Conservation (phyloP, 2,329 filamentous ascomycete species). For the Lachnellula cervina region DNA sequence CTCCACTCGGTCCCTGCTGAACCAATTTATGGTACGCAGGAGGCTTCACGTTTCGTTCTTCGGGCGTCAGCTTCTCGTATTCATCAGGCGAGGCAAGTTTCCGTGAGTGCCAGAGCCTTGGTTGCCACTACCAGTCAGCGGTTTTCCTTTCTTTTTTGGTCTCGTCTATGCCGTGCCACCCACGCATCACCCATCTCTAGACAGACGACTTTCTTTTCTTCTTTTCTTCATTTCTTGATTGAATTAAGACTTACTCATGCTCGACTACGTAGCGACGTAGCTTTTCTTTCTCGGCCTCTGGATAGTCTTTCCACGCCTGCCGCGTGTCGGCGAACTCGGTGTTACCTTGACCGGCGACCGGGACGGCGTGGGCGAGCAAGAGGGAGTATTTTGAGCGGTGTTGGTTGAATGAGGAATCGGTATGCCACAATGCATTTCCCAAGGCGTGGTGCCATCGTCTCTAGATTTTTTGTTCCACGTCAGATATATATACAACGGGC, state of each 20-base stretch:
- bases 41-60: constrained; percentile 24
- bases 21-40: constrained; percentile 26
- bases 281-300: constrained; percentile 27
- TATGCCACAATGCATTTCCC: constrained; percentile 29
- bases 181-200: too few species aligned
- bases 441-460: constrained; percentile 22
- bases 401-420: constrained; percentile 27
- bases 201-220: constrained; percentile 6
- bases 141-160: background rate
- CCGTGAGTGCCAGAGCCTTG: constrained; percentile 42
- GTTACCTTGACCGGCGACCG: constrained; percentile 40
- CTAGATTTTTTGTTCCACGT: too few species aligned
- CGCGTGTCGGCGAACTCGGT: constrained; percentile 50
- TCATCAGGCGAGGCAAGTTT: constrained; percentile 45
- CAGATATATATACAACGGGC: too few species aligned
- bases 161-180: too few species aligned
- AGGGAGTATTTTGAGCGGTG: constrained; percentile 28
- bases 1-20: constrained; percentile 23
- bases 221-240: constrained; percentile 12
- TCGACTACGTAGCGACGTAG: constrained; percentile 5
- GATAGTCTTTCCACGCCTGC: constrained; percentile 43
- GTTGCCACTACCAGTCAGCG: constrained; percentile 9
- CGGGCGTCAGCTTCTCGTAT: constrained; percentile 34
- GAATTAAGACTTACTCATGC: background rate
- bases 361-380: constrained; percentile 29